Evolutionary conservation across 805 yeast species (phyloP).

Genomic region (Saccharomycopsis oosterbeekiorum): DNA sequence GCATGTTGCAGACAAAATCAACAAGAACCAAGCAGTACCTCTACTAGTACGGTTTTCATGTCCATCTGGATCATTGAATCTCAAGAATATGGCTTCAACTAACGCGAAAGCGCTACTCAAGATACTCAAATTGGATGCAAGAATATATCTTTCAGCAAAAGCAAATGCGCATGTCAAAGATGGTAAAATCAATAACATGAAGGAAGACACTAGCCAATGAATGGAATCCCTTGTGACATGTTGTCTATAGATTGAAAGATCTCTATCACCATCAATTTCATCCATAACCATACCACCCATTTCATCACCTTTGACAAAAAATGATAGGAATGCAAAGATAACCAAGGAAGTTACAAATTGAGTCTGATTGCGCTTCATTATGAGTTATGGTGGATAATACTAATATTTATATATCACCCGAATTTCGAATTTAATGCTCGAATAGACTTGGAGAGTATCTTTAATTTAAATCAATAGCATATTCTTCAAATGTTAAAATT

Average conservation of each 20-base stretch:
- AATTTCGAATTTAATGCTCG: neutral
- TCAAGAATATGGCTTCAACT: slow-evolving; percentile 45
- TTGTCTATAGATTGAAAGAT: slow-evolving; percentile 15
- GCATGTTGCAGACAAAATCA: slow-evolving; percentile 36
- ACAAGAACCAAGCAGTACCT: slow-evolving; percentile 58
- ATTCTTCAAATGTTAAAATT: neutral
- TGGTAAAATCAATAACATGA: slow-evolving; percentile 42
- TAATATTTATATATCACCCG: neutral
- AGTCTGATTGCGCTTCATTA: neutral
- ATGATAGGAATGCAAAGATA: neutral
- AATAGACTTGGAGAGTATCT: neutral
- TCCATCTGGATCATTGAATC: slow-evolving; percentile 55
- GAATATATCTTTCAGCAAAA: slow-evolving; percentile 40
- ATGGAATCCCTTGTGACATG: slow-evolving; percentile 45
- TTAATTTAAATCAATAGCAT: too few relatives aligned
- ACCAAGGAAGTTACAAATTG: neutral
- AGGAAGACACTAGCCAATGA: slow-evolving; percentile 53
- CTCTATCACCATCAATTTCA: slow-evolving; percentile 3
- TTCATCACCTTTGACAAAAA: neutral
- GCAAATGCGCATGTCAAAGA: slow-evolving; percentile 46
- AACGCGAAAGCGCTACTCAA: slow-evolving; percentile 40
- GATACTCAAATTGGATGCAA: slow-evolving; percentile 38
- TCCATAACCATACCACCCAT: slow-evolving; percentile 9
- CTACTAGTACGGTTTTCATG: slow-evolving; percentile 59
- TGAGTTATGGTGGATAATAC: neutral